Evolutionary conservation across 2,329 filamentous ascomycete genomes (phyloP), one percentile per base, ranked within the genome.

Genomic region (Akanthomyces lecanii): DNA sequence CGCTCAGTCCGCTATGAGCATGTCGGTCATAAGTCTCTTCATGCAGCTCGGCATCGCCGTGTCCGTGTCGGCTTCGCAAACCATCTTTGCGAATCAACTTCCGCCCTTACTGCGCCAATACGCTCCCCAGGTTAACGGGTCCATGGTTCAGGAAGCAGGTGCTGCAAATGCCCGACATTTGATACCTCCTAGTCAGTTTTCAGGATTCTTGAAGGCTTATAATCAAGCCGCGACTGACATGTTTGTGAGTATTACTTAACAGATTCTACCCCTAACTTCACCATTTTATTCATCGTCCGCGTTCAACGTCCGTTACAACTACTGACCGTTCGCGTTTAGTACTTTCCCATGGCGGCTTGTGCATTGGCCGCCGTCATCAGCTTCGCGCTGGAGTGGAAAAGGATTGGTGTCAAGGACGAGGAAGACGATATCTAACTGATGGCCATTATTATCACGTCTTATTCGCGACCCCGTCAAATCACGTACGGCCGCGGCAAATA

Each of bases 11-110:
- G 55, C 56, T 1, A 14, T 48, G 8, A 36, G n/a, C 4, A 11
- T 63, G 5, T 63, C 62, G 16, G 33, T 63, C 6, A 6, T 60
- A 2, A 63, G 10, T 54, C n/a, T 63, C 1, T 63, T 48, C n/a
- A n/a, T 63, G 4, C 62, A 63, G 33, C 48, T 63, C 30, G 62
- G 62, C 1, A 12, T 53, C 6, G 62, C 62, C 8, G 44, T 63
- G 30, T 54, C 55, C 4, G 55, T 63, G 2, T 60, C 56, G 14
- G 48, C 62, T 23, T 63, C n/a, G 11, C 56, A 63, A 10, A 63
- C 44, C 11, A 36, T 60, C 21, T 63, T 63, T 12, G n/a, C 18
- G 0, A 59, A 59, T 16, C 23, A 21, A 18, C 54, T 63, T 0
- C 61, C 47, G 2, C 1, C 7, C 10, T 14, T 53, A 5, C 54